Evolutionary conservation across 164 flowering plant species (phyloP), one percentile per base, ranked within the genome.

Genomic region (Aristolochia californica): DNA sequence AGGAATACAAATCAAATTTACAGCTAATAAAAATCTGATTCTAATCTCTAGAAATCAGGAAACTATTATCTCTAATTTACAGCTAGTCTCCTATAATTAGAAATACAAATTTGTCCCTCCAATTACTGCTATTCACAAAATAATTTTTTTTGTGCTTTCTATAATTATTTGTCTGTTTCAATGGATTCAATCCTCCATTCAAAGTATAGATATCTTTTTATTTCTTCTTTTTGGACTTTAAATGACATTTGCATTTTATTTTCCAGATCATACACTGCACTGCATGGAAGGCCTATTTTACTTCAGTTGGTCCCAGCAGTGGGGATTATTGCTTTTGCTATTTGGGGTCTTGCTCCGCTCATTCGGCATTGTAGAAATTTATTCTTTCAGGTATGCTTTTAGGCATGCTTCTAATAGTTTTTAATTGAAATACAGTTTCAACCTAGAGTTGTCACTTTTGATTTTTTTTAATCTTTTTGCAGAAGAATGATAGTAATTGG

Each of bases 291-390:
- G 63, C 78, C 84, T 43, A 50, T 71, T 43, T 65, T 81, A 17
- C 43, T 76, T 53, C 85, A 77, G 68, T 71, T 91, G 75, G 65
- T 75, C 65, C 80, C 95, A 50, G 88, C 91, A 53, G 71, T 78
- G 60, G 84, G 83, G 49, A 56, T 91, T 40, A 67, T 88, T 65
- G 58, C 72, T 51, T 86, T 91, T 76, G 74, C 96, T 24, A 34
- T 80, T 25, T 91, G 90, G 90, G 90, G 88, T 65, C 77, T 91
- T 65, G 83, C 67, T 45, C 96, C 96, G 51, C 81, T 91, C 45
- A 43, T 86, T 71, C 81, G 83, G 40, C 70, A 59, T 28, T 66
- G 70, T 72, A 78, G 96, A 70, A 80, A 70, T 44, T 13, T 88
- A 1, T 64, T 88, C 23, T 66, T 81, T 48, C 74, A 74, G 62